Conservation (phyloP, 1,284 basidiomycete species). For the Melampsora americana region DNA sequence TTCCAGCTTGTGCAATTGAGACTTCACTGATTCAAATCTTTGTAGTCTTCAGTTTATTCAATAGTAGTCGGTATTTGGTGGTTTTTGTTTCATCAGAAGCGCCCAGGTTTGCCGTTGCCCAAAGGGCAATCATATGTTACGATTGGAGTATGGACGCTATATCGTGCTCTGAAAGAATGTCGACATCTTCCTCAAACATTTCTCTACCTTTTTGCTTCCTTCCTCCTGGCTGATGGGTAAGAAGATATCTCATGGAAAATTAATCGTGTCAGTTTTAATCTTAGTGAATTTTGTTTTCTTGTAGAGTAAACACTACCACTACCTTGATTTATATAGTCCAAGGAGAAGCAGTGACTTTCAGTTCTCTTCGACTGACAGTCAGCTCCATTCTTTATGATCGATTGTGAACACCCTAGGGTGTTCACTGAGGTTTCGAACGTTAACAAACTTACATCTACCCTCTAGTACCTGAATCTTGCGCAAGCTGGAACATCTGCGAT, state of each 20-base stretch:
- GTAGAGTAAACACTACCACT: slow-evolving; percentile 35
- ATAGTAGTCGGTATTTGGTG: slow-evolving; percentile 32
- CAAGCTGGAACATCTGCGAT: slow-evolving; percentile 40
- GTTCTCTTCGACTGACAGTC: slow-evolving; percentile 28
- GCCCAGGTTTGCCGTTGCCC: slow-evolving; percentile 32
- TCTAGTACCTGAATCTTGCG: slow-evolving; percentile 33
- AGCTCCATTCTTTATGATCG: background rate
- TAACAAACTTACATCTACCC: background rate
- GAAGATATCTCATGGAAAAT: background rate
- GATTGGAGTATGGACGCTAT: slow-evolving; percentile 32
- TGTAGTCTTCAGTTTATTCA: slow-evolving; percentile 33
- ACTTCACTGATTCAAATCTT: background rate
- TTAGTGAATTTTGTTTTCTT: background rate
- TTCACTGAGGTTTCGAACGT: background rate
- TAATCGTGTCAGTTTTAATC: background rate
- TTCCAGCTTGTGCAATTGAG: background rate
- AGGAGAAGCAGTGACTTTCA: slow-evolving; percentile 26
- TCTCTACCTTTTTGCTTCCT: slow-evolving; percentile 34
- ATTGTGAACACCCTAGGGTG: background rate
- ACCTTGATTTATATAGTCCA: slow-evolving; percentile 42
- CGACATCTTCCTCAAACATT: slow-evolving; percentile 31
- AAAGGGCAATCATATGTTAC: slow-evolving; percentile 9
- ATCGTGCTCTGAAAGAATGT: slow-evolving; percentile 16
- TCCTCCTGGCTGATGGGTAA: slow-evolving; percentile 43
- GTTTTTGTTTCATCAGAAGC: slow-evolving; percentile 29